Percentiles rank a stretch among this genome's conserved stretches.
These are phyloP conservation scores for Viola pubescens DNA, from an alignment of 441 rosid genomes.

Conservation along the genomic window DNA sequence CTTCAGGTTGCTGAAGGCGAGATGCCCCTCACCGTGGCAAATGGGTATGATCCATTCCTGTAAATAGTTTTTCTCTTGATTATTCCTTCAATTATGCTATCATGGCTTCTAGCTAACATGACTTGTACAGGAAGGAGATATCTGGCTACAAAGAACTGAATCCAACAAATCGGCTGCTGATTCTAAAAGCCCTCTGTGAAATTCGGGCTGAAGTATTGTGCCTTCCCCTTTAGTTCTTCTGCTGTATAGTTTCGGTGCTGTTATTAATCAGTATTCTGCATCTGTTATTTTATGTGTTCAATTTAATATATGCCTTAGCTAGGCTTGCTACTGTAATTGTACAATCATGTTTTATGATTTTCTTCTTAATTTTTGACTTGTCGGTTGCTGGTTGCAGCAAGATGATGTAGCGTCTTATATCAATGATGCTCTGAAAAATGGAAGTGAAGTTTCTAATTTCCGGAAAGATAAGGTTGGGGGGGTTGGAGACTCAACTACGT, in stretches of 20 bases:
- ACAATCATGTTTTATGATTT: too few relatives aligned
- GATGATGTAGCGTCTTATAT: slow-evolving; percentile 47
- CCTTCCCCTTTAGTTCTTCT: slow-evolving; percentile 6
- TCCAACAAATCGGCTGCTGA: slow-evolving; percentile 41
- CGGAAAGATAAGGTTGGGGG: slow-evolving; percentile 57
- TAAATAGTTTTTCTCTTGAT: too few relatives aligned
- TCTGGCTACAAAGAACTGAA: slow-evolving; percentile 51
- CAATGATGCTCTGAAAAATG: slow-evolving; percentile 44
- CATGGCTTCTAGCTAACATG: slow-evolving; percentile 16
- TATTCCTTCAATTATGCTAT: background rate
- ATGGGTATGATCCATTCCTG: slow-evolving; percentile 41
- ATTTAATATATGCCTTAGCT: too few relatives aligned
- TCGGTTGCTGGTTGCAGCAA: slow-evolving; percentile 43
- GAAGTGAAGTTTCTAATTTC: slow-evolving; percentile 34
- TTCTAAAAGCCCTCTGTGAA: slow-evolving; percentile 81
- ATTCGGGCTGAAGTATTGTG: slow-evolving; percentile 54
- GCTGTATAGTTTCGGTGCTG: slow-evolving; percentile 10
- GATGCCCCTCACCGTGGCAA: slow-evolving; percentile 43
- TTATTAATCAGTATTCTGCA: background rate
- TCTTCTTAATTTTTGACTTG: too few relatives aligned
- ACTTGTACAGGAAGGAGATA: slow-evolving; percentile 50
- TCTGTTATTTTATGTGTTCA: background rate
- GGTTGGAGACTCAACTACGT: slow-evolving; percentile 50
- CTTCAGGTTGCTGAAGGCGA: slow-evolving; percentile 77
- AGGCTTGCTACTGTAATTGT: too few relatives aligned